Base-by-base conservation (phyloP, 2,329 filamentous ascomycete genomes). In the Elsinoe necatrix region DNA sequence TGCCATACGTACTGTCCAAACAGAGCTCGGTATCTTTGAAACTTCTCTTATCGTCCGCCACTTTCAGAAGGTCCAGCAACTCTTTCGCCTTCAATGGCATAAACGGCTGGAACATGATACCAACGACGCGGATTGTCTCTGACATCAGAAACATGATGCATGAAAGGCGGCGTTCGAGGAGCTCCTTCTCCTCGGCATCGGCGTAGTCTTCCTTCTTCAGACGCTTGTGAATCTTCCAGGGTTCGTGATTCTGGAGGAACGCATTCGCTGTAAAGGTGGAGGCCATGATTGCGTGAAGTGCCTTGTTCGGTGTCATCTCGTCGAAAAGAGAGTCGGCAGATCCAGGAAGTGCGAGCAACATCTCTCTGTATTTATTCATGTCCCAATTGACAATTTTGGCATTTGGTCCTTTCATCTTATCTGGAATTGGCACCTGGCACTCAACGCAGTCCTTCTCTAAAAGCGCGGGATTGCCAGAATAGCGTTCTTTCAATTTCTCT, bases 41-140 rank as follows among this genome's bases (percentile, higher is more conserved):
- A 0, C 75, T 79, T 57, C 92, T 79, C 54, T 79, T 80, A 8
- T 80, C 76, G 7, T 74, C 68, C 2, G 75, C 72, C 3, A 98
- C 90, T 1, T 87, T 85, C 7, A 98, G 74, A 65, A 85, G 80
- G 67, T 95, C 86, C 0, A 98, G 79, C 29, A 96, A 71, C 62
- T 81, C 74, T 9, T 72, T 71, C 47, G 89, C 80, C 70, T 95
- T 95, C 39, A 74, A 77, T 0, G 93, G 93, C 80, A 98, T 95
- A 66, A 91, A 88, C 1, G 93, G 90, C 69, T 95, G 91, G 43
- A 98, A 74, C 47, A 97, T 75, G 63, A 98, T 95, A 12, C 85
- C 89, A 0, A 78, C 76, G 21, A 96, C 81, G 35, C 93, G 85
- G 47, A 96, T 69, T 3, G 86, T 80, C 71, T 98, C 93, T 7